phyloP scores from a whole-genome alignment of 176 grass and related monocot species.

The Hsuehochloa calcarea region DNA sequence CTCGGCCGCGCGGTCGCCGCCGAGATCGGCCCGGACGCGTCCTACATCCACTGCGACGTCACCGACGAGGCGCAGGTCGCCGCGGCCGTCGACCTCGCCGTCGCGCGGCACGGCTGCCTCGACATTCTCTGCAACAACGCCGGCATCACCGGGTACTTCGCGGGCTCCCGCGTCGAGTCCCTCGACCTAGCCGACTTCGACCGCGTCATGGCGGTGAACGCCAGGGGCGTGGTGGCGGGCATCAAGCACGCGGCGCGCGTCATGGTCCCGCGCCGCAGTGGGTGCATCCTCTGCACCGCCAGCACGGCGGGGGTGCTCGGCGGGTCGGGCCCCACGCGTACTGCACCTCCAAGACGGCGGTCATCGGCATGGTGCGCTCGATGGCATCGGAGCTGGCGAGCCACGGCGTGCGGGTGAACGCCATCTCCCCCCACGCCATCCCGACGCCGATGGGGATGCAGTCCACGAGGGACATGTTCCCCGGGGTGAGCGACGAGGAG shows the following conservation, averaged over 20 bases:
- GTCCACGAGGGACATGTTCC: not conserved
- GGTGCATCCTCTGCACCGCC: conserved; percentile 23
- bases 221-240: not conserved
- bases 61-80: conserved; percentile 56
- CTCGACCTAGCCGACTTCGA: conserved; percentile 21
- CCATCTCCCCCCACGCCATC: conserved; percentile 11
- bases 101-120: conserved; percentile 49
- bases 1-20: not conserved
- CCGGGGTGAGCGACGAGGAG: not conserved
- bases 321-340: not conserved
- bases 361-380: not conserved
- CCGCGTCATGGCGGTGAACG: conserved; percentile 1
- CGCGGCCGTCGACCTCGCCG: conserved; percentile 49
- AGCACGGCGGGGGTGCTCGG: not conserved
- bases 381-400: not conserved
- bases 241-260: conserved; percentile 23
- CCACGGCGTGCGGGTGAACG: not conserved
- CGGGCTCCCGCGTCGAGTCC: not conserved
- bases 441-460: not conserved
- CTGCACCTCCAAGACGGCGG: not conserved
- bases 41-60: conserved; percentile 57
- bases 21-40: not conserved
- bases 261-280: not conserved
- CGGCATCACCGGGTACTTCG: not conserved
- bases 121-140: conserved; percentile 82